These are phyloP conservation scores for Penicillium canariense DNA, from an alignment of 495 filamentous ascomycete genomes.

Conservation along the genomic window DNA sequence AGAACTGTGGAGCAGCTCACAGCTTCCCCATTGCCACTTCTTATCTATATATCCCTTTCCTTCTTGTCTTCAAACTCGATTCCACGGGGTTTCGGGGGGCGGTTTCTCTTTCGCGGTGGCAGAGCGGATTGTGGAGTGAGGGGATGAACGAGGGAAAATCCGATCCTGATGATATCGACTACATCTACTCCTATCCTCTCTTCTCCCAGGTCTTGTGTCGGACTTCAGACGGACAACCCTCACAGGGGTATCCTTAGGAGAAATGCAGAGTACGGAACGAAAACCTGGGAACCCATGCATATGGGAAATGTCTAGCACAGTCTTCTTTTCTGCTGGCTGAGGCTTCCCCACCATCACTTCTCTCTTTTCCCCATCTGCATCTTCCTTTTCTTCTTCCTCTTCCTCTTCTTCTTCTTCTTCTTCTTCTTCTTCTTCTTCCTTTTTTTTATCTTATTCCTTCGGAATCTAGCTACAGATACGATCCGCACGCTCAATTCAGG, in stretches of 20 bases:
- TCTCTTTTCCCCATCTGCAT: background rate
- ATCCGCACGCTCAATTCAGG: constrained; percentile 12
- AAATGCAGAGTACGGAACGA: background rate
- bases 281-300: background rate
- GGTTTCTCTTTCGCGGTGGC: background rate
- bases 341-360: background rate
- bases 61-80: background rate
- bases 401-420: constrained; percentile 3
- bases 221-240: background rate
- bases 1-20: constrained; percentile 19
- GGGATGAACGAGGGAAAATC: background rate
- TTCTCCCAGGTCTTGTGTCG: background rate
- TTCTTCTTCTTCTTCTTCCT: constrained; percentile 3
- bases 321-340: background rate
- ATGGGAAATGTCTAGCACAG: constrained; percentile 16
- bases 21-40: background rate
- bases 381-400: background rate
- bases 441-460: constrained; percentile 1
- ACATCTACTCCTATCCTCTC: too few relatives aligned
- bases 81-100: background rate
- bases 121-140: background rate
- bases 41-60: background rate
- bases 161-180: too few relatives aligned
- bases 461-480: constrained; percentile 19
- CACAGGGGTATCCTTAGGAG: background rate